Conservation (phyloP, 768 basidiomycete species). For the Auriscalpium vulgare region DNA sequence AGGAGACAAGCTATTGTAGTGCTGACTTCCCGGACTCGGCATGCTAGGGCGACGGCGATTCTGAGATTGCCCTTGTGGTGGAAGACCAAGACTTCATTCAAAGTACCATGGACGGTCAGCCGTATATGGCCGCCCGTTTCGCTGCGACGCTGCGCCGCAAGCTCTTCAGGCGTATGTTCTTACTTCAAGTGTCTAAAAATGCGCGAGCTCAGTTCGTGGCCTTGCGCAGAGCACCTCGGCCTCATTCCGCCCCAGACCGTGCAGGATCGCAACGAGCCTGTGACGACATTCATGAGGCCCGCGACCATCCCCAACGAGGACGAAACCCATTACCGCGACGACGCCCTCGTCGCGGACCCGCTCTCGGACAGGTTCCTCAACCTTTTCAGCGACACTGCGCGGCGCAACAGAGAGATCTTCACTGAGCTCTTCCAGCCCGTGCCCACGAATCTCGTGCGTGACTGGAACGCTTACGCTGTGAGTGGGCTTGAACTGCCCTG, state of each 20-base stretch:
- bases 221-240: conserved; percentile 68
- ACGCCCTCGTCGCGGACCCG: conserved; percentile 71
- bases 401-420: conserved; percentile 77
- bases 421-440: conserved; percentile 83
- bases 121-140: conserved; percentile 68
- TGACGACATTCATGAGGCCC: conserved; percentile 64
- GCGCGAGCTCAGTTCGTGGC: not conserved
- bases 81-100: conserved; percentile 79
- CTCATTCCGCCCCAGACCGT: conserved; percentile 69
- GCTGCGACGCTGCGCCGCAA: conserved; percentile 78
- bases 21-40: not conserved
- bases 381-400: conserved; percentile 66
- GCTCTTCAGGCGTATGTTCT: conserved; percentile 64
- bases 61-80: conserved; percentile 88
- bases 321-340: conserved; percentile 49
- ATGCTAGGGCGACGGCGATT: conserved; percentile 79
- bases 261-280: conserved; percentile 31
- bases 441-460: conserved; percentile 73
- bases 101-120: conserved; percentile 70
- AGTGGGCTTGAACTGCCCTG: conserved; percentile 33
- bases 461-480: conserved; percentile 66
- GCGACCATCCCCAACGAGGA: conserved; percentile 67
- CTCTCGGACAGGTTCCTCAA: conserved; percentile 49
- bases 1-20: not conserved
- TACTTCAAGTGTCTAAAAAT: not conserved